Evolutionary conservation across 164 flowering plant genomes (phyloP), one percentile per base, ranked within the genome.

Genomic region (Magnolia changhungtana): DNA sequence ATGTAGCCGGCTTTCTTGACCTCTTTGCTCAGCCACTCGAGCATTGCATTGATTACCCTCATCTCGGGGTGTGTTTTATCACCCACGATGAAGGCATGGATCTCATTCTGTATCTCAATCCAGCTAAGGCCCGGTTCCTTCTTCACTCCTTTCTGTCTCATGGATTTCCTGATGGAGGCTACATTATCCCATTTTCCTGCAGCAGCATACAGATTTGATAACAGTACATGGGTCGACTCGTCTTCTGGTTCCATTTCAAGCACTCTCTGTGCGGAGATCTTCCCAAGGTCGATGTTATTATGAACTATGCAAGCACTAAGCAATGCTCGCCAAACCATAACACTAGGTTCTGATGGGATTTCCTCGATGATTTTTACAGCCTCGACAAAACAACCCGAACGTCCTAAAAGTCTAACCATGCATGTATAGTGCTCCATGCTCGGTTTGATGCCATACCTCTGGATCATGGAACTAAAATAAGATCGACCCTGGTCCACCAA

Each of bases 101-200:
- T 88, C 11, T 55, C 81, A 1, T 92, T 92, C 79, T 88, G 90
- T 70, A 74, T 84, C 75, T 91, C 98, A 70, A 93, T 79, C 99
- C 99, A 95, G 84, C 97, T 95, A 61, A 91, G 79, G 14, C 98
- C 98, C 0, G 96, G 96, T 78, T 91, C 95, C 83, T 95, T 95
- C 82, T 86, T 95, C 74, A 95, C 86, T 63, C 98, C 90, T 80
- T 84, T 89, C 76, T 59, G 81, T 83, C 88, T 90, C 99, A 95
- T 93, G 63, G 75, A 82, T 78, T 89, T 92, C 82, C 97, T 87
- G 63, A 92, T 84, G 50, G 69, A 75, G 55, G 90, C 90, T 13
- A 89, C 94, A 78, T 83, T 82, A 7, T 80, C 87, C 99, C 98
- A 92, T 51, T 86, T 85, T 82, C 81, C 86, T n/a, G 89, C 88